Evolutionary conservation across 805 yeast genomes (phyloP).

Genomic region (Tetrapisispora iriomotensis): DNA sequence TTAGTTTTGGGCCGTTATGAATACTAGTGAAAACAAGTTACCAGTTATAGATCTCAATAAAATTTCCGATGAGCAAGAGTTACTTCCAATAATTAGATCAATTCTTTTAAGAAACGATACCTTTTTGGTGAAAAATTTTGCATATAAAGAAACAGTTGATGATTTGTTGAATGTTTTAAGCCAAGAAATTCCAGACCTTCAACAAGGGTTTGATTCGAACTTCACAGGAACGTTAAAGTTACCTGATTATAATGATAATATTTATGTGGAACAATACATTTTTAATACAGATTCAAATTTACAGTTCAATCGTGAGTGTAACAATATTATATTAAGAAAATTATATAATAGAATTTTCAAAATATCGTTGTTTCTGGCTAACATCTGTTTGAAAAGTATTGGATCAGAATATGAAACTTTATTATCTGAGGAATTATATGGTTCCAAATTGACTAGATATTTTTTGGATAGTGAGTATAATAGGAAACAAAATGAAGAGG

Average conservation of each 20-base stretch:
- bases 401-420: conserved; percentile 1
- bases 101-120: conserved; percentile 18
- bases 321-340: conserved; percentile 8
- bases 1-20: too few relatives aligned
- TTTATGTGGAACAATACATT: conserved; percentile 22
- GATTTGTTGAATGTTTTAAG: conserved; percentile 7
- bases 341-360: conserved; percentile 16
- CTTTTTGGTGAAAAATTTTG: conserved; percentile 25
- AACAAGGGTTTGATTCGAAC: conserved; percentile 21
- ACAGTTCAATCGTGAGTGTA: conserved; percentile 13
- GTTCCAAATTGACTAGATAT: conserved; percentile 18
- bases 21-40: not conserved
- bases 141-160: conserved; percentile 16
- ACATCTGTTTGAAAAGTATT: conserved; percentile 14
- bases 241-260: conserved; percentile 1
- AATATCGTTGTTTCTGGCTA: conserved; percentile 16
- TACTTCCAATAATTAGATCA: conserved; percentile 16
- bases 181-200: conserved; percentile 6
- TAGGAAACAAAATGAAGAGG: not conserved
- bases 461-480: conserved; percentile 2
- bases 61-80: conserved; percentile 17
- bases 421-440: conserved; percentile 5
- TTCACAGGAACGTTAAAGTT: conserved; percentile 18
- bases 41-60: conserved; percentile 22
- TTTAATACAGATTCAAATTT: conserved; percentile 12